Base-by-base conservation (phyloP, 2,329 filamentous ascomycete species). In the Alternaria triticina region DNA sequence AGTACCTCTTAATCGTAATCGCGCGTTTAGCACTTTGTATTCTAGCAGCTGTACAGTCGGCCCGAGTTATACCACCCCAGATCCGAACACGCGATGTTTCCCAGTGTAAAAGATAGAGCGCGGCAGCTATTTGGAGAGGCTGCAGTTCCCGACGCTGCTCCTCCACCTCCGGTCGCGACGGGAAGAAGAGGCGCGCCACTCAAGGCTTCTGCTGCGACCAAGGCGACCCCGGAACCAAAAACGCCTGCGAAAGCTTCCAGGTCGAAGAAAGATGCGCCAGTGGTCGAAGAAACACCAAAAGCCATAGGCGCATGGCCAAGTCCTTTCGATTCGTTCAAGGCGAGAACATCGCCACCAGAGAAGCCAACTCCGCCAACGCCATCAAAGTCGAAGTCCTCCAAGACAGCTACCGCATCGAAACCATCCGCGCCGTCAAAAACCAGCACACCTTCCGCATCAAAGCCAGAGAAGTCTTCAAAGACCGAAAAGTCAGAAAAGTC, bases 51-150 rank as follows among this genome's bases (percentile, higher is more conserved):
- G 45, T 54, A 40, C 15, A 36, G 6, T 52, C 46, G 25, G 45
- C 36, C 20, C 50, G 49, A 59, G 56, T 59, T 57, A 45, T 54
- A 13, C 36, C 25, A 59, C 27, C 45, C 44, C 57, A 30, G 33
- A 27, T 33, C 12, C 43, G 40, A 28, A 43, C 52, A 61, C 61
- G 64, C 61, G 25, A 70, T 70, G 68, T 71, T 70, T 58, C 62
- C 67, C 60, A 69, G 69, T 54, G 69, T 71, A 17, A 71, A 70
- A 59, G 67, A 71, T 59, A 59, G 69, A 64, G 65, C 59, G 40
- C 61, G 59, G 45, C 65, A 67, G 49, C 28, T 66, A 22, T 60
- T 66, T 44, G 57, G 54, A 13, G 61, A 64, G 17, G 44, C 52
- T 23, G 61, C 56, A 8, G 23, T 60, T 20, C 52, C 64, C 10